Percentiles rank a stretch among this genome's conserved stretches.
Evolutionary conservation across 2,329 filamentous ascomycete genomes (phyloP).

Genomic region (Alternaria brassicicola): DNA sequence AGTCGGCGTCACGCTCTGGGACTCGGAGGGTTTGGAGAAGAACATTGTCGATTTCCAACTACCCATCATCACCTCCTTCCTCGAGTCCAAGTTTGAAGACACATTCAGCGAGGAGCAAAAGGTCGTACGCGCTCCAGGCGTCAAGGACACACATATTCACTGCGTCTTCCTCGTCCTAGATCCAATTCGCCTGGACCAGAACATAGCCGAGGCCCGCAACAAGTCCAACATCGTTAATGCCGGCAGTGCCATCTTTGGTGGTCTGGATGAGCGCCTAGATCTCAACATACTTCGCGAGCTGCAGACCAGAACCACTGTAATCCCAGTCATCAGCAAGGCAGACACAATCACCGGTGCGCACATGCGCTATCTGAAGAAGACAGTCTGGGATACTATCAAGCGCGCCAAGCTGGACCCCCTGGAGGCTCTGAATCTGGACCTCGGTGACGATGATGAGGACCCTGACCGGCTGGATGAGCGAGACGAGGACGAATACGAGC

Average conservation of each 20-base stretch:
- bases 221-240: slow-evolving; percentile 55
- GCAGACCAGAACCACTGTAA: slow-evolving; percentile 91
- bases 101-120: slow-evolving; percentile 98
- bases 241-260: slow-evolving; percentile 63
- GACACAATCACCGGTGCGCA: slow-evolving; percentile 96
- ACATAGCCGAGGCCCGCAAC: slow-evolving; percentile 70
- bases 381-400: slow-evolving; percentile 87
- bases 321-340: slow-evolving; percentile 94
- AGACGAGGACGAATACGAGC: slow-evolving; percentile 56
- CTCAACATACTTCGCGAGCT: slow-evolving; percentile 86
- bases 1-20: slow-evolving; percentile 92
- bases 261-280: slow-evolving; percentile 86
- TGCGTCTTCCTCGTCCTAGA: slow-evolving; percentile 93
- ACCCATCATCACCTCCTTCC: slow-evolving; percentile 85
- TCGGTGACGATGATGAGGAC: slow-evolving; percentile 68
- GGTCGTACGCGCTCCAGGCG: slow-evolving; percentile 88
- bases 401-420: slow-evolving; percentile 85
- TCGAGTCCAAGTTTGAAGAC: slow-evolving; percentile 98
- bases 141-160: slow-evolving; percentile 96
- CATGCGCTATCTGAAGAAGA: slow-evolving; percentile 89
- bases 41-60: slow-evolving; percentile 93
- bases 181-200: slow-evolving; percentile 81
- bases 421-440: slow-evolving; percentile 81
- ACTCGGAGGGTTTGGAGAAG: slow-evolving; percentile 93
- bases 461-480: slow-evolving; percentile 58